Evolutionary conservation across 768 basidiomycete genomes (phyloP).

Genomic region (Psilocybe azurescens): DNA sequence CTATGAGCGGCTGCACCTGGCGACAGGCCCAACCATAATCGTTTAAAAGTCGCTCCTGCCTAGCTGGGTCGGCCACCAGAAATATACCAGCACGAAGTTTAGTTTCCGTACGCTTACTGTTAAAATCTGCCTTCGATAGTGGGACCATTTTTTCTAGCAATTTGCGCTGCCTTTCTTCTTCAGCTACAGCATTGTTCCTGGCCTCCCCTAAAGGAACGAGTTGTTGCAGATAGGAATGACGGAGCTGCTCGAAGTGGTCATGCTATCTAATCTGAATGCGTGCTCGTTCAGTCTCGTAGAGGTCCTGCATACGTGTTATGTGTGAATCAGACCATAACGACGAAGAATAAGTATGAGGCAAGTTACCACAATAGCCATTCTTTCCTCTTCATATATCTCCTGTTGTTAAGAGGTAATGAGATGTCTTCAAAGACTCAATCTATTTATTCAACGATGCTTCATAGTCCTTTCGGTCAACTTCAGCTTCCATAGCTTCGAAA

Average conservation of each 20-base stretch:
- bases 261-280: conserved; percentile 27
- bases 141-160: conserved; percentile 39
- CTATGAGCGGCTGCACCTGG: conserved; percentile 48
- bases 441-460: conserved; percentile 28
- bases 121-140: conserved; percentile 36
- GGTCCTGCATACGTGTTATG: neutral
- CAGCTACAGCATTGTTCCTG: conserved; percentile 20
- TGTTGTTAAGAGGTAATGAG: conserved; percentile 24
- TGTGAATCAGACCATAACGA: neutral
- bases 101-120: conserved; percentile 41
- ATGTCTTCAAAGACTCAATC: conserved; percentile 31
- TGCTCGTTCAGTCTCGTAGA: neutral
- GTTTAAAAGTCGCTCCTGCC: conserved; percentile 50
- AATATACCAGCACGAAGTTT: conserved; percentile 58
- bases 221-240: conserved; percentile 34
- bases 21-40: conserved; percentile 60
- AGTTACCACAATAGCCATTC: neutral
- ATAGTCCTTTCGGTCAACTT: conserved; percentile 34
- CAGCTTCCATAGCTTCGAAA: conserved; percentile 40
- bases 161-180: conserved; percentile 30
- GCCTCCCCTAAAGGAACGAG: conserved; percentile 25
- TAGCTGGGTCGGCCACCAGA: conserved; percentile 34
- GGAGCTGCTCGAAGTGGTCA: conserved; percentile 33
- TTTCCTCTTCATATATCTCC: neutral
- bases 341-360: neutral